Conservation (phyloP, 345 rosid species). For the Eucalyptus regnans region DNA sequence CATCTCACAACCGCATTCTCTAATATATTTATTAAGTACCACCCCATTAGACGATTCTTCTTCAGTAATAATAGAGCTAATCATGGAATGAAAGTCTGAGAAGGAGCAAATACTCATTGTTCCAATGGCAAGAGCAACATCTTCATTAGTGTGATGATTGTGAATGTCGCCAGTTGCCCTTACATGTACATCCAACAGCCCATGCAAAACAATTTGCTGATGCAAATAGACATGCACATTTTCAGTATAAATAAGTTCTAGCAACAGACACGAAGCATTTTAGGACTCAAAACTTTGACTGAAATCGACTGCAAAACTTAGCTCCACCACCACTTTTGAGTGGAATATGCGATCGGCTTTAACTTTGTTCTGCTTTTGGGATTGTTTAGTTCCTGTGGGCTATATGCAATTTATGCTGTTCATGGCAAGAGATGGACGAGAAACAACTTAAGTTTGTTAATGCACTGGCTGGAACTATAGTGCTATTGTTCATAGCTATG, state of each 20-base stretch:
- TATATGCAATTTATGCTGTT: background rate
- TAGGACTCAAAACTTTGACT: background rate
- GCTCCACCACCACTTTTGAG: background rate
- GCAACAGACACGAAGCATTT: background rate
- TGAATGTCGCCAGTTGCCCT: slow-evolving; percentile 82
- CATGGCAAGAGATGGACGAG: background rate
- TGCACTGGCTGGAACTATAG: background rate
- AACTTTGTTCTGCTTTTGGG: background rate
- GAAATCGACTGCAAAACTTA: background rate
- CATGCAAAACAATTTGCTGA: slow-evolving; percentile 94
- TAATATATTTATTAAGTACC: background rate
- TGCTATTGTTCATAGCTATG: background rate
- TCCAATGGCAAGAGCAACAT: slow-evolving; percentile 89
- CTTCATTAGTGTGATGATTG: slow-evolving; percentile 93
- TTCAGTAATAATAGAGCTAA: background rate
- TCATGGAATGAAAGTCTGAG: background rate
- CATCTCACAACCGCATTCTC: background rate
- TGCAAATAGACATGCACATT: background rate
- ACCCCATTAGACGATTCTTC: background rate
- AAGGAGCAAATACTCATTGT: slow-evolving; percentile 19
- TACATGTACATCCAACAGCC: slow-evolving; percentile 55
- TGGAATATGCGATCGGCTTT: background rate
- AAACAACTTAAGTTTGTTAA: background rate
- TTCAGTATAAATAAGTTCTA: background rate
- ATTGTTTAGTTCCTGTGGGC: background rate